Evolutionary conservation across 495 filamentous ascomycete species (phyloP).

Genomic region (Delitschia confertaspora): DNA sequence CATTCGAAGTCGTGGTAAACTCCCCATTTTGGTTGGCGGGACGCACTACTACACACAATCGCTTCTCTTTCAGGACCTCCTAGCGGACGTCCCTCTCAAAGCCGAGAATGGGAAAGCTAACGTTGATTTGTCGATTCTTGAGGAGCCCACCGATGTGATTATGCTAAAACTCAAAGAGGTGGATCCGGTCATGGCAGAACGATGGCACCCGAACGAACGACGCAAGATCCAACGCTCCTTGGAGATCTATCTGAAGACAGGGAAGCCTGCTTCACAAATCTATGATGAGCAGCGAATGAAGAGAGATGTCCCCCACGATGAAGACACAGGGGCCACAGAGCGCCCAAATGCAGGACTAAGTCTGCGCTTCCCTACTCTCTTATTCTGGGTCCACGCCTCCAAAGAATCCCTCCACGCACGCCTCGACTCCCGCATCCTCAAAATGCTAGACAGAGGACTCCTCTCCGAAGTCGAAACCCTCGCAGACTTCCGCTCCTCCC

Average conservation of each 20-base stretch:
- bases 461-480: slow-evolving; percentile 51
- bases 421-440: slow-evolving; percentile 67
- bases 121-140: slow-evolving; percentile 63
- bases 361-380: slow-evolving; percentile 47
- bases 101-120: slow-evolving; percentile 25
- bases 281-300: slow-evolving; percentile 62
- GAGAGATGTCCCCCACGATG: slow-evolving; percentile 18
- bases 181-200: slow-evolving; percentile 79
- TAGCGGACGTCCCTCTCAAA: slow-evolving; percentile 41
- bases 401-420: slow-evolving; percentile 55
- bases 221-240: slow-evolving; percentile 86
- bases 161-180: slow-evolving; percentile 63
- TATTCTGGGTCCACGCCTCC: slow-evolving; percentile 83
- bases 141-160: slow-evolving; percentile 58
- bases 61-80: slow-evolving; percentile 63
- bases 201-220: slow-evolving; percentile 88
- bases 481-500: slow-evolving; percentile 44
- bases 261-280: slow-evolving; percentile 71
- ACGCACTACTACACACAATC: slow-evolving; percentile 91
- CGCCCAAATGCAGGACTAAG: slow-evolving; percentile 4
- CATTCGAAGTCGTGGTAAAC: slow-evolving; percentile 62
- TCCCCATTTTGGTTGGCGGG: slow-evolving; percentile 89
- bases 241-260: slow-evolving; percentile 77
- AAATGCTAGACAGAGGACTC: slow-evolving; percentile 71
- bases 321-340: slow-evolving; percentile 11